Base-by-base conservation (phyloP, 2,329 filamentous ascomycete genomes). In the Pseudogymnoascus sp. region DNA sequence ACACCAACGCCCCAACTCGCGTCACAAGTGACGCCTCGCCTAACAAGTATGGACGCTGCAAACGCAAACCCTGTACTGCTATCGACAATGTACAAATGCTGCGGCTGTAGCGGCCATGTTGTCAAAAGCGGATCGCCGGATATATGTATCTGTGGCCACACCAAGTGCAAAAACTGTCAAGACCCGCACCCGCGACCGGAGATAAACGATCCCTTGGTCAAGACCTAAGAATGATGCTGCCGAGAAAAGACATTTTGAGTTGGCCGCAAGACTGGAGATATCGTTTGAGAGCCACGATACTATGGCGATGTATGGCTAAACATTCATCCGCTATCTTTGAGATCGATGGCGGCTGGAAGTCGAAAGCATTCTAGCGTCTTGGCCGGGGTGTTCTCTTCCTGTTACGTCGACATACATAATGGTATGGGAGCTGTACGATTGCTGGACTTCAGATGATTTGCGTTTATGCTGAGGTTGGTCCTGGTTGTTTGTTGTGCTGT, bases 141-240 rank as follows among this genome's bases (percentile, higher is more conserved):
- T 33, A 57, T 57, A 35, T 57, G 50, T 35, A 26, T 57, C n/a
- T 57, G 50, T 57, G 28, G 17, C 28, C 50, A 57, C 50, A 57
- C 13, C 17, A 57, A 57, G 28, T 57, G 50, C 50, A 7, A 10
- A 6, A 2, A 19, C 11, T 57, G 50, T 19, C 10, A 33, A 57
- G 50, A 57, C 26, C 50, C 50, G 28, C 50, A 57, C 21, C 50
- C 50, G 13, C 50, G 10, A 33, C 50, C 50, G 6, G 10, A 35
- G 28, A 19, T 57, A 13, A 57, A 57, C 50, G 50, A 57, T 4
- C 50, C 50, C 26, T 57, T 57, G 5, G 50, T 21, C 50, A 57
- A 57, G n/a, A 57, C 28, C 4, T 57, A 57, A 21, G 50, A 10
- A 33, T 35, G n/a, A 35, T 33, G n/a, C 28, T 19, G 17, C 0